Evolutionary conservation across 2,329 filamentous ascomycete species (phyloP).

Genomic region (Curvularia spicifera): DNA sequence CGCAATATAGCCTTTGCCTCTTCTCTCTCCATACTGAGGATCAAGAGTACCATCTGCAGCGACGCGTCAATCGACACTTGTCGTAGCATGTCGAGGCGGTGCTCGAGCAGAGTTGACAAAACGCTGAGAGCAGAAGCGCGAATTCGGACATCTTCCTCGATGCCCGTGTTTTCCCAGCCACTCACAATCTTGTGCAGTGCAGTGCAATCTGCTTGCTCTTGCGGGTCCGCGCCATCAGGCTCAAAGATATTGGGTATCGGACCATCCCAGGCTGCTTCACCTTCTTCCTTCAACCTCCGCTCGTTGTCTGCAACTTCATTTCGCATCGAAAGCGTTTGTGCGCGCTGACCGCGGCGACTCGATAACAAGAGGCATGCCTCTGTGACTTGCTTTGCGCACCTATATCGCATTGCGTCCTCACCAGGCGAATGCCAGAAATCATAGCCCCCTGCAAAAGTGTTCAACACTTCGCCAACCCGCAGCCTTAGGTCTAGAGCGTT

Average conservation of each 20-base stretch:
- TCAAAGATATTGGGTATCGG: slow-evolving; percentile 50
- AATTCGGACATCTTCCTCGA: slow-evolving; percentile 71
- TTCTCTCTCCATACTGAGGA: slow-evolving; percentile 68
- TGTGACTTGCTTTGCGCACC: slow-evolving; percentile 49
- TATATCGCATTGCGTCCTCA: slow-evolving; percentile 8
- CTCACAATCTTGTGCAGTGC: slow-evolving; percentile 65
- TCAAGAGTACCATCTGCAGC: slow-evolving; percentile 67
- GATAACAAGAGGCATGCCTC: slow-evolving; percentile 69
- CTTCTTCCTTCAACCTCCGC: slow-evolving; percentile 57
- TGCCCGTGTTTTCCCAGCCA: slow-evolving; percentile 71
- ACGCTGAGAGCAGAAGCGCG: slow-evolving; percentile 73
- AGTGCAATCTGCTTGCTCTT: slow-evolving; percentile 51
- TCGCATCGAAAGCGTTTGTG: slow-evolving; percentile 65
- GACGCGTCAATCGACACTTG: slow-evolving; percentile 50
- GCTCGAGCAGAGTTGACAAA: slow-evolving; percentile 65
- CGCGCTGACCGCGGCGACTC: slow-evolving; percentile 66
- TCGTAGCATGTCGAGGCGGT: slow-evolving; percentile 55
- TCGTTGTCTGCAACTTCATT: slow-evolving; percentile 59
- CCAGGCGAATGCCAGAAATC: slow-evolving; percentile 25
- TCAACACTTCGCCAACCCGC: slow-evolving; percentile 66
- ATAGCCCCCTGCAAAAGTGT: slow-evolving; percentile 29
- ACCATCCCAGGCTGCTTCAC: slow-evolving; percentile 63
- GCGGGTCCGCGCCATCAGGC: slow-evolving; percentile 33
- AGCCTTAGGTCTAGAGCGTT: slow-evolving; percentile 66
- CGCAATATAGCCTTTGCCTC: slow-evolving; percentile 69